These are phyloP conservation scores for Septoria petroselini DNA, from an alignment of 2,329 filamentous ascomycete species.

Conservation along the genomic window DNA sequence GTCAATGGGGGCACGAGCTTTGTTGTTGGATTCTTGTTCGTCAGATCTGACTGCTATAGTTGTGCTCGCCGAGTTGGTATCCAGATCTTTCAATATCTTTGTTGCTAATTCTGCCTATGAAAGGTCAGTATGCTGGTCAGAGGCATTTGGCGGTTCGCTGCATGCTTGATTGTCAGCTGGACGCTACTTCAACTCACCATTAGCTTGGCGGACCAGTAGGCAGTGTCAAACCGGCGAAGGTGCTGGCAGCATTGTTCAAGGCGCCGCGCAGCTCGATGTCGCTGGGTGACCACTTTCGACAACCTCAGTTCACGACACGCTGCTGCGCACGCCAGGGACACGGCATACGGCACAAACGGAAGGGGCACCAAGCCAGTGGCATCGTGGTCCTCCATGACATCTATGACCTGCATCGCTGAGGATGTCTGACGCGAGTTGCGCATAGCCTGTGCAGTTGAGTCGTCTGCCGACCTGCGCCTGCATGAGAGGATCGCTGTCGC, in stretches of 20 bases:
- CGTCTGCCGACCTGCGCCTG: background rate
- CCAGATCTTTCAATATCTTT: constrained; percentile 11
- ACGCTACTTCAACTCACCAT: background rate
- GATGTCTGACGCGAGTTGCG: constrained; percentile 16
- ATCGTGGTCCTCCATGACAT: constrained; percentile 12
- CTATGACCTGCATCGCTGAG: constrained; percentile 14
- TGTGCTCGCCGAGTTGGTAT: background rate
- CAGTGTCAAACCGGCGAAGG: background rate
- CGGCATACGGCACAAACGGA: constrained; percentile 17
- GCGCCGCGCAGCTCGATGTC: constrained; percentile 5
- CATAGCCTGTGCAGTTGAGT: background rate
- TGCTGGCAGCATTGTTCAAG: constrained; percentile 5
- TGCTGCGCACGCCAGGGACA: constrained; percentile 11
- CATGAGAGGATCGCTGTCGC: constrained; percentile 11
- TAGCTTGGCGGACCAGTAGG: constrained; percentile 16
- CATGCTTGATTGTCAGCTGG: too few relatives aligned
- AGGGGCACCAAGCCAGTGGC: background rate
- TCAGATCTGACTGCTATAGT: background rate
- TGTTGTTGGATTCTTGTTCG: background rate
- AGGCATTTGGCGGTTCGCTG: too few relatives aligned
- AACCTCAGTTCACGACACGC: constrained; percentile 15
- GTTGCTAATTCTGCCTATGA: constrained; percentile 6
- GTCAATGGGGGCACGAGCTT: background rate
- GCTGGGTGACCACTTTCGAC: constrained; percentile 7
- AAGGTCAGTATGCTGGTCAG: too few relatives aligned